Conservation (phyloP, 805 yeast genomes). For the Candida methanosorbosa region DNA sequence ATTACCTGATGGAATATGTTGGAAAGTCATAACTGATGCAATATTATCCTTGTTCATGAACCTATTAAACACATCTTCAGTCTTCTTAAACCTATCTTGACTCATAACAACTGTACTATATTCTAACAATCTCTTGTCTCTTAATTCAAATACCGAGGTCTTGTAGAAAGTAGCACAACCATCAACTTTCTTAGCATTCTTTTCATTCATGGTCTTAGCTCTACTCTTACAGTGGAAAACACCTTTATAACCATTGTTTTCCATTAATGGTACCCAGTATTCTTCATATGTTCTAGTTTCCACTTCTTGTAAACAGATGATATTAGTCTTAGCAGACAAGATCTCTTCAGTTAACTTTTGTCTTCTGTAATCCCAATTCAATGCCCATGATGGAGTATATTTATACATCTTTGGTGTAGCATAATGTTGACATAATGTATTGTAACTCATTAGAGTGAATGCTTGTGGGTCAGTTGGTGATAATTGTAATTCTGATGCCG, state of each 20-base stretch:
- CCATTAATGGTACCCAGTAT: constrained; percentile 72
- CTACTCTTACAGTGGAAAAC: constrained; percentile 82
- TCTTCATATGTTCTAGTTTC: constrained; percentile 82
- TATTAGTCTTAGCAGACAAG: constrained; percentile 54
- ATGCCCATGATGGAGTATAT: constrained; percentile 96
- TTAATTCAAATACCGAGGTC: constrained; percentile 54
- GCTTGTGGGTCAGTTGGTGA: constrained; percentile 25
- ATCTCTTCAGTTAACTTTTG: constrained; percentile 70
- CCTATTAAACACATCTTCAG: constrained; percentile 91
- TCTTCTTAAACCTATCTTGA: constrained; percentile 79
- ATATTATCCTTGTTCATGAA: constrained; percentile 94
- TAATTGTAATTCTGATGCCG: constrained; percentile 17
- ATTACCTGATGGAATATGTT: constrained; percentile 65
- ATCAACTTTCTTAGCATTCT: constrained; percentile 84
- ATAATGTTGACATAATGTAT: constrained; percentile 91
- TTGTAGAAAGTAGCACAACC: constrained; percentile 96
- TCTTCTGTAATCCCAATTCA: constrained; percentile 86
- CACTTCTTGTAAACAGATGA: constrained; percentile 91
- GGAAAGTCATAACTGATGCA: constrained; percentile 69
- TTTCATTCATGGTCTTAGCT: constrained; percentile 79
- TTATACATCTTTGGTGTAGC: constrained; percentile 89
- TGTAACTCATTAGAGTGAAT: constrained; percentile 80
- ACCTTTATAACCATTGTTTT: constrained; percentile 70
- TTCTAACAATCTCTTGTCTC: constrained; percentile 70
- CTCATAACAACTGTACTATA: constrained; percentile 76